Conservation (phyloP, 768 basidiomycete species). For the Tremella mesenterica region DNA sequence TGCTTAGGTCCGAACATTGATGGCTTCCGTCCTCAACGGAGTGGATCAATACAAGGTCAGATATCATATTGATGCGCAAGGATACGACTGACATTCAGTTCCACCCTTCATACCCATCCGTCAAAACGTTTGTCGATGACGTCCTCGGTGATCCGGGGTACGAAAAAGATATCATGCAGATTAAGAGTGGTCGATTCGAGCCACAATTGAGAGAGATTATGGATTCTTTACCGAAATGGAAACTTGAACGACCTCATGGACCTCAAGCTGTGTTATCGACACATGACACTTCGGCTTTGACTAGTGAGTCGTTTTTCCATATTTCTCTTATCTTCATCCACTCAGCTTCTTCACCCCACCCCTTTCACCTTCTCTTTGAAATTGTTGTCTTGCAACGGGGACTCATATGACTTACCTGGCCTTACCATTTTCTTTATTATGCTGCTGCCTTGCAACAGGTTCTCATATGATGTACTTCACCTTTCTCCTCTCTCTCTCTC, state of each 20-base stretch:
- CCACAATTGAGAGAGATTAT: constrained; percentile 55
- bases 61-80: background rate
- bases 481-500: no score
- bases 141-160: constrained; percentile 53
- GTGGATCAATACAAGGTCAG: constrained; percentile 64
- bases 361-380: no score
- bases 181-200: constrained; percentile 58
- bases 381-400: no score
- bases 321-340: background rate
- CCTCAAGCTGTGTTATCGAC: constrained; percentile 77
- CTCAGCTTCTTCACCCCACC: background rate
- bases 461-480: no score
- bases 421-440: no score
- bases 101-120: constrained; percentile 56
- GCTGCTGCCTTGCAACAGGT: no score
- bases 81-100: constrained; percentile 47
- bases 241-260: constrained; percentile 67
- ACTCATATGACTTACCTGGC: no score
- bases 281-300: constrained; percentile 82
- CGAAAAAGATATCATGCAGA: constrained; percentile 66
- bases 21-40: constrained; percentile 62
- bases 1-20: constrained; percentile 57
- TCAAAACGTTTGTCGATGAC: constrained; percentile 53
- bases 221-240: constrained; percentile 58
- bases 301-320: constrained; percentile 50